Base-by-base conservation (phyloP, 106 monocot genomes). In the Narthecium ossifragum region DNA sequence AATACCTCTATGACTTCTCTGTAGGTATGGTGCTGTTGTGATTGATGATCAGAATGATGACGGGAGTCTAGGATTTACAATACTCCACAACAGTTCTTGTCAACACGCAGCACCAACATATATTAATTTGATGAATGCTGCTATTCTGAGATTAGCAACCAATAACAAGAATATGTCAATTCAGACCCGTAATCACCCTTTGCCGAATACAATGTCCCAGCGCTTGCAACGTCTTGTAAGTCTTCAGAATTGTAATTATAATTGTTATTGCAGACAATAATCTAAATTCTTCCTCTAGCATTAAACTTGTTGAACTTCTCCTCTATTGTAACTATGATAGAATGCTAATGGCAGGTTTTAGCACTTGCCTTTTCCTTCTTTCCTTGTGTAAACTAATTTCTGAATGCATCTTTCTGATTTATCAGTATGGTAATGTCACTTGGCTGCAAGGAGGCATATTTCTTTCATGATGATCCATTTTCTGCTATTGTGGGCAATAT, bases 21-120 rank as follows among this genome's bases (percentile, higher is more conserved):
- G 33, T 75, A 92, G 92, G 75, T 92, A 92, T 78, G 92, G 92
- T 67, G 92, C 92, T 20, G 72, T 92, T 65, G 75, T 92, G 37
- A 84, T 92, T 87, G 84, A 92, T 73, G 70, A 84, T 62, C 80
- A 69, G 66, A 64, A 84, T 61, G 60, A 57, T 60, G 73, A 82
- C 81, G 87, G 87, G 4, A 78, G 80, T 75, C 34, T 87, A 31
- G 92, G 92, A 55, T 92, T 69, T 59, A 87, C 92, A 26, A 70
- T 92, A 8, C 80, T 92, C 59, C 92, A 92, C 70, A 92, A 92
- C 48, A 72, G 78, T 67, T 80, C 92, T 30, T 92, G 92, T 62
- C 87, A 92, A 57, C 92, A 92, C 78, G 77, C 83, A 26, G 92
- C 83, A 30, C 87, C 92, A 53, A 92, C 83, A 6, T 92, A 79